Conservation (phyloP, 306 rosid species). For the Citrullus colocynthis region DNA sequence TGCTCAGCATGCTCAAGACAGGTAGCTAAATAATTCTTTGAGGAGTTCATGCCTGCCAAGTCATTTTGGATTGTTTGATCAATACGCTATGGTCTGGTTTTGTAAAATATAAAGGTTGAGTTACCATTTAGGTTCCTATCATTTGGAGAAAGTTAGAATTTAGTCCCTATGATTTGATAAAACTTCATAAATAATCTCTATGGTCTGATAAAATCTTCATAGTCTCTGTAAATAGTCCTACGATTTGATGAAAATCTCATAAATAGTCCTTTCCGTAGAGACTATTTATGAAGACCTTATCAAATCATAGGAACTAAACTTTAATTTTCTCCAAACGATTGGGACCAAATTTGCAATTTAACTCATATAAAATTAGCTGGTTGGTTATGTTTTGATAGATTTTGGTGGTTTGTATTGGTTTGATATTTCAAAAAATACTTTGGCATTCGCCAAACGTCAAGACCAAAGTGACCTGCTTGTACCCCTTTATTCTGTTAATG, state of each 20-base stretch:
- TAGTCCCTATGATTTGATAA: too few relatives aligned
- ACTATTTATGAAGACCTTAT: too few relatives aligned
- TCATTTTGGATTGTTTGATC: background rate
- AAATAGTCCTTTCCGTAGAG: too few relatives aligned
- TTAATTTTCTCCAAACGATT: too few relatives aligned
- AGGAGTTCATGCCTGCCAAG: background rate
- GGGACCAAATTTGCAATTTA: too few relatives aligned
- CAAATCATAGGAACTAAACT: too few relatives aligned
- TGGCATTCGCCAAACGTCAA: background rate
- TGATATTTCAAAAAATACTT: background rate
- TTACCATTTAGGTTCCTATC: too few relatives aligned
- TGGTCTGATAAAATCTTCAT: too few relatives aligned
- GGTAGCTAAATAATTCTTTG: constrained; percentile 24
- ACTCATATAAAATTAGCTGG: background rate
- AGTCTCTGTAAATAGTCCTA: too few relatives aligned
- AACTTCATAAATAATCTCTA: too few relatives aligned
- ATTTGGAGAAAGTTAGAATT: too few relatives aligned
- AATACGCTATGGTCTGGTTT: background rate
- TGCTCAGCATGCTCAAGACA: constrained; percentile 29
- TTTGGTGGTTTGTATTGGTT: background rate
- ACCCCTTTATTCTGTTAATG: background rate
- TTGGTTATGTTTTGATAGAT: background rate
- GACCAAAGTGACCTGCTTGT: background rate
- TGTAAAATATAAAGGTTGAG: background rate
- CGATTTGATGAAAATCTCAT: too few relatives aligned